Evolutionary conservation across 176 grass and related monocot genomes (phyloP).

Genomic region (Ananas comosus): DNA sequence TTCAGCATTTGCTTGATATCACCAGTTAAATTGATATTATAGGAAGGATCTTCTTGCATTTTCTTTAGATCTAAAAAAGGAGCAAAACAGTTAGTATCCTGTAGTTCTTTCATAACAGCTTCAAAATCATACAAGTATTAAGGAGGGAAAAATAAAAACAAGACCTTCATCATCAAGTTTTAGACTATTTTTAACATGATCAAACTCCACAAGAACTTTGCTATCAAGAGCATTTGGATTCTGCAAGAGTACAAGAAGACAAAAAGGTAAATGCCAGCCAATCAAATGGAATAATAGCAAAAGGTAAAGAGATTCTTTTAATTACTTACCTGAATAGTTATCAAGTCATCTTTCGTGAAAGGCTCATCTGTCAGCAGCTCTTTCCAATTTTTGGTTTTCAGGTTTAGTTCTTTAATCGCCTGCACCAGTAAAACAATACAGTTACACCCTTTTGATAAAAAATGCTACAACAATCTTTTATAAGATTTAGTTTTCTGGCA

Average conservation of each 20-base stretch:
- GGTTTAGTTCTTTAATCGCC: conserved; percentile 92
- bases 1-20: conserved; percentile 96
- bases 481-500: conserved; percentile 4
- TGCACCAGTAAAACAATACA: conserved; percentile 25
- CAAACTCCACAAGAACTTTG: conserved; percentile 77
- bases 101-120: background rate
- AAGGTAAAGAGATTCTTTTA: conserved; percentile 1
- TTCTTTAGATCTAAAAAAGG: conserved; percentile 49
- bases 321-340: conserved; percentile 89
- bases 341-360: conserved; percentile 72
- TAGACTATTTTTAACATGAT: conserved; percentile 90
- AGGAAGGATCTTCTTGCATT: conserved; percentile 90
- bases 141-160: background rate
- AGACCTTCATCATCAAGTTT: conserved; percentile 95
- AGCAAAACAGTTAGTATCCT: background rate
- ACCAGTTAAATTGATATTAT: conserved; percentile 92
- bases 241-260: conserved; percentile 28
- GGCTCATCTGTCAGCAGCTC: conserved; percentile 91
- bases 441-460: conserved; percentile 10
- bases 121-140: background rate
- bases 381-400: conserved; percentile 96
- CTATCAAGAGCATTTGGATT: conserved; percentile 85
- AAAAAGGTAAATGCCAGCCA: conserved; percentile 11
- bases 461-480: conserved; percentile 1
- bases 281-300: background rate